Conservation (phyloP, 2,329 filamentous ascomycete species). For the Arthrinium phaeospermum region DNA sequence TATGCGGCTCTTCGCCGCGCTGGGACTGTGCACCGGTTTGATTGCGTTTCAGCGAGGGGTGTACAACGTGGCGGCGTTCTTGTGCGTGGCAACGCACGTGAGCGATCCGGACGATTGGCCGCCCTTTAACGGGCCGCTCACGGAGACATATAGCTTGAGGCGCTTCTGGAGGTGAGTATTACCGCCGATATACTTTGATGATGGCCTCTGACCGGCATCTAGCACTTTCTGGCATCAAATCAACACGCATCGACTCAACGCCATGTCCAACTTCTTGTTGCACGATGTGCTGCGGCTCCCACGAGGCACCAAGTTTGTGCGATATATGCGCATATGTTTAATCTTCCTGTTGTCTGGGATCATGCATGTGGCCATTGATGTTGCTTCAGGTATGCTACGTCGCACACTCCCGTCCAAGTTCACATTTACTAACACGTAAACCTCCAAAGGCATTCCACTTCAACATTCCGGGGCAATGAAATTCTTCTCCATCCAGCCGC, state of each 20-base stretch:
- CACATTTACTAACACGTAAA: not conserved
- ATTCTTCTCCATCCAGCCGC: not conserved
- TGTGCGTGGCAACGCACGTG: not conserved
- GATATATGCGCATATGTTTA: slow-evolving; percentile 22
- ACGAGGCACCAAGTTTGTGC: not conserved
- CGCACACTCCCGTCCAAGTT: not conserved
- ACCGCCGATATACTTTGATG: not conserved
- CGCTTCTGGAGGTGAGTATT: not conserved
- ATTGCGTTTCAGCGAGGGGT: too few relatives aligned
- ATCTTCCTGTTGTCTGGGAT: slow-evolving; percentile 24
- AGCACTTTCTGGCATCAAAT: slow-evolving; percentile 27
- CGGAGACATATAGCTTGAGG: not conserved
- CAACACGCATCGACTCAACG: slow-evolving; percentile 24
- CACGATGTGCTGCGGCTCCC: slow-evolving; percentile 13
- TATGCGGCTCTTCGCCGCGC: too few relatives aligned
- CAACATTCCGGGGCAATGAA: not conserved
- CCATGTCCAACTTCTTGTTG: slow-evolving; percentile 22
- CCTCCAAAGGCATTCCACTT: not conserved
- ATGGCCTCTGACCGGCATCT: not conserved
- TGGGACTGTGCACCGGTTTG: too few relatives aligned
- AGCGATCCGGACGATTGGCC: not conserved
- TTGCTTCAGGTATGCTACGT: slow-evolving; percentile 21
- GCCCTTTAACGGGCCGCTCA: not conserved
- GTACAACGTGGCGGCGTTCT: slow-evolving; percentile 19
- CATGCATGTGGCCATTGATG: slow-evolving; percentile 25